Conservation (phyloP, 345 rosid species). For the Arabidopsis arenosa region DNA sequence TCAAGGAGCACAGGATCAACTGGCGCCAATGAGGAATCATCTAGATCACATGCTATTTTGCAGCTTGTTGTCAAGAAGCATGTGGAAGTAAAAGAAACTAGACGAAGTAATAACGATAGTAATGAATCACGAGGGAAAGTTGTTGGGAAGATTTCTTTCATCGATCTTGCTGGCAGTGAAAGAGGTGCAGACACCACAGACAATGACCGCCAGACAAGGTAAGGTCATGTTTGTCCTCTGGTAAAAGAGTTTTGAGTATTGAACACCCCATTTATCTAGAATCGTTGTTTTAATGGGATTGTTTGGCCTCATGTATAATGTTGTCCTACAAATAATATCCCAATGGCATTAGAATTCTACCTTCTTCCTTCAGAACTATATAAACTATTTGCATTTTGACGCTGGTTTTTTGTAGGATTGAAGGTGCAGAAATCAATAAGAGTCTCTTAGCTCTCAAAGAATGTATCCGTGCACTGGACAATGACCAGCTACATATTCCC, state of each 20-base stretch:
- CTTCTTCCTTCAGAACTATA: conserved; percentile 7
- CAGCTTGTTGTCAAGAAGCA: conserved; percentile 95
- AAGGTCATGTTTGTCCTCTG: conserved; percentile 22
- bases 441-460: conserved; percentile 97
- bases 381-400: conserved; percentile 11
- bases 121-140: conserved; percentile 83
- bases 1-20: conserved; percentile 97
- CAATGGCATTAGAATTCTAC: not conserved
- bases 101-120: conserved; percentile 75
- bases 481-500: conserved; percentile 95
- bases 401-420: conserved; percentile 58
- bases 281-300: not conserved
- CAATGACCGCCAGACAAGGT: conserved; percentile 99
- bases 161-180: conserved; percentile 99
- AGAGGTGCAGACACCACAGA: conserved; percentile 99
- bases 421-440: conserved; percentile 95
- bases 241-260: not conserved
- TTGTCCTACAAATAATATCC: conserved; percentile 6
- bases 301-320: not conserved
- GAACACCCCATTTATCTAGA: not conserved
- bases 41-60: conserved; percentile 97
- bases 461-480: conserved; percentile 96
- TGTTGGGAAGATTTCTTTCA: conserved; percentile 96
- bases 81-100: conserved; percentile 77
- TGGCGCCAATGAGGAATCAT: conserved; percentile 98